Evolutionary conservation across 495 filamentous ascomycete genomes (phyloP).

Genomic region (Xylaria venustula): DNA sequence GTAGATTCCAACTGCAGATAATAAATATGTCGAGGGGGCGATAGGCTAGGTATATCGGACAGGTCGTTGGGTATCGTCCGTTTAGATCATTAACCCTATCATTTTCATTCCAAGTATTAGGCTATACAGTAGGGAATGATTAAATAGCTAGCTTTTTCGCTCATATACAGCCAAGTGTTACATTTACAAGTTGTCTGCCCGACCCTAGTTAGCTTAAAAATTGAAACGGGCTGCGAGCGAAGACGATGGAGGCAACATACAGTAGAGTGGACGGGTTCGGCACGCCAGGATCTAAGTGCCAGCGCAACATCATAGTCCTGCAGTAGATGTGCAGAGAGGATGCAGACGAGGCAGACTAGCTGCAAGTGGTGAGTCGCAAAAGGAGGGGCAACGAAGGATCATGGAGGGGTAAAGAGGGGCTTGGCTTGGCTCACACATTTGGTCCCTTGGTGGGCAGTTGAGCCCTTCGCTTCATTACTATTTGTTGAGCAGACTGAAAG

Average conservation of each 20-base stretch:
- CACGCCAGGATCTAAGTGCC: slow-evolving; percentile 16
- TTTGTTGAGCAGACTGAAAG: background rate
- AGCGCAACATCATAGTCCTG: slow-evolving; percentile 31
- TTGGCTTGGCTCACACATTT: slow-evolving; percentile 16
- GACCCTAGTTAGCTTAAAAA: background rate
- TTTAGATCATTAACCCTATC: too few species aligned
- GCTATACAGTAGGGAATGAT: background rate
- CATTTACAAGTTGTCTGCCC: background rate
- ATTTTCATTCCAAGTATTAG: background rate
- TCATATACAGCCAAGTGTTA: background rate
- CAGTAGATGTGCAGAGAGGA: slow-evolving; percentile 27
- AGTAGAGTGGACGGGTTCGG: background rate
- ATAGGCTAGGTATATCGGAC: background rate
- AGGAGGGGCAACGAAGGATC: slow-evolving; percentile 29
- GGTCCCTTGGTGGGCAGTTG: background rate
- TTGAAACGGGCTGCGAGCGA: background rate
- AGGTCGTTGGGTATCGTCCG: background rate
- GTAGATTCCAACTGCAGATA: background rate
- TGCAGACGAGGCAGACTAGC: too few species aligned
- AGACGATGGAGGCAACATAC: background rate
- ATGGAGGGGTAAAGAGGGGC: slow-evolving; percentile 37
- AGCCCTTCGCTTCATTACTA: background rate
- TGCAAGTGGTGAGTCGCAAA: slow-evolving; percentile 23
- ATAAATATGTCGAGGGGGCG: background rate
- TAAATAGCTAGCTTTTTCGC: background rate